A percentile compares a stretch with the other conserved stretches of the same genome.
Conservation (phyloP, 2,329 filamentous ascomycete species). For the Pseudogymnoascus sp. region DNA sequence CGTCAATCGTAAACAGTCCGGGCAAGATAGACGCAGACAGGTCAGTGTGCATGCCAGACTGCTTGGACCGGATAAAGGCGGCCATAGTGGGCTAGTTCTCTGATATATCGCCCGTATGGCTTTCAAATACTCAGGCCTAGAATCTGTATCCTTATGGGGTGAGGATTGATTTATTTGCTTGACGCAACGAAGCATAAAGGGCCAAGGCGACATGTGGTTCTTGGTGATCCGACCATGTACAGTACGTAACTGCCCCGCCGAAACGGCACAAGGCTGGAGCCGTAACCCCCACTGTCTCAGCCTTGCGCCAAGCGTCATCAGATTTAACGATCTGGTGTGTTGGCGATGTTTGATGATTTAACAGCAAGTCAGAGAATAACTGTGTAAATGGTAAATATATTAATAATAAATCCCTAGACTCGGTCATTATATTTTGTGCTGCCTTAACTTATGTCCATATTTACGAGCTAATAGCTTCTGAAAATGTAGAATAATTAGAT, state of each 20-base stretch:
- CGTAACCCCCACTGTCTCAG: not conserved
- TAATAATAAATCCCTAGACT: not conserved
- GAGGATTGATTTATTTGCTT: not conserved
- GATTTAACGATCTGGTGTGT: not conserved
- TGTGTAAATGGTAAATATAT: not conserved
- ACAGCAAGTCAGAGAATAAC: not conserved
- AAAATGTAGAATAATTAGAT: not conserved
- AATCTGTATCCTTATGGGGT: not conserved
- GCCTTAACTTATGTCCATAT: too few species aligned
- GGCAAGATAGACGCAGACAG: conserved; percentile 74
- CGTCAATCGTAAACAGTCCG: conserved; percentile 75
- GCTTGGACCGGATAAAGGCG: conserved; percentile 83
- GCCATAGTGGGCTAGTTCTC: conserved; percentile 54
- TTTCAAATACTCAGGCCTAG: not conserved
- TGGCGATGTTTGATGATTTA: not conserved
- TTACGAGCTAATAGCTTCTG: not conserved
- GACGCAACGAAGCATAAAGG: conserved; percentile 4
- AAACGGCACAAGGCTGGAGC: not conserved
- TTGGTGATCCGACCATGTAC: not conserved
- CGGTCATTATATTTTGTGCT: not conserved
- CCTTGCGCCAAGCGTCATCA: conserved; percentile 2
- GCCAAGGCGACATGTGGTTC: conserved; percentile 5
- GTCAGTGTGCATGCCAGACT: conserved; percentile 87
- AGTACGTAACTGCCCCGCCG: conserved; percentile 6
- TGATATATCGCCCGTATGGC: not conserved